Evolutionary conservation across 176 grass and related monocot genomes (phyloP).

Genomic region (Cenchrus americanus): DNA sequence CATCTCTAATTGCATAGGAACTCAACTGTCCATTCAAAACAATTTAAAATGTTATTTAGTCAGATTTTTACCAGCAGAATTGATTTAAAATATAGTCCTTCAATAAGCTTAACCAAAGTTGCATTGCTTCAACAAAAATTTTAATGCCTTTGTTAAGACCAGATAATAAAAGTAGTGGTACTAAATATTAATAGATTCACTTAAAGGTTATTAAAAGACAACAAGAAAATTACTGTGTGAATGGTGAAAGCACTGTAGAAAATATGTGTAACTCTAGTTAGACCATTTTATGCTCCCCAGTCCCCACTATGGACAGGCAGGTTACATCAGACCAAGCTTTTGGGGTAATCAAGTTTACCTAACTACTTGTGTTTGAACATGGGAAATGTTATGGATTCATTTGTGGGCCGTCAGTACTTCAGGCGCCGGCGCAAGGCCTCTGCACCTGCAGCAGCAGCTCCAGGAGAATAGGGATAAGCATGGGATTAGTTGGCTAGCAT

Average conservation of each 20-base stretch:
- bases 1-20: conserved; percentile 95
- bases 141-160: conserved; percentile 3
- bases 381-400: too few relatives aligned
- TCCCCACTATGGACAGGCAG: neutral
- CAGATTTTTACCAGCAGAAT: neutral
- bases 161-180: conserved; percentile 6
- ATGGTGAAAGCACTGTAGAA: neutral
- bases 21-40: conserved; percentile 73
- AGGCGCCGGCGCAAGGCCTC: too few relatives aligned
- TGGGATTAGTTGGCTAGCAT: too few relatives aligned
- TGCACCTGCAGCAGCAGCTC: too few relatives aligned
- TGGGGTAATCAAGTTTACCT: neutral
- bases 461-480: too few relatives aligned
- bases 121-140: conserved; percentile 3
- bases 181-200: conserved; percentile 14
- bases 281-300: neutral
- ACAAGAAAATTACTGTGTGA: neutral
- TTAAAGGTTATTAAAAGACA: neutral
- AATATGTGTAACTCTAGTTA: neutral
- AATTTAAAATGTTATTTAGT: conserved; percentile 32
- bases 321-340: neutral
- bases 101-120: neutral
- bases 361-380: conserved; percentile 9
- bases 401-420: too few relatives aligned
- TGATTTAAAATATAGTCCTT: neutral